Evolutionary conservation across 441 rosid species (phyloP), one percentile per base, ranked within the genome.

Genomic region (Eutrema salsugineum): DNA sequence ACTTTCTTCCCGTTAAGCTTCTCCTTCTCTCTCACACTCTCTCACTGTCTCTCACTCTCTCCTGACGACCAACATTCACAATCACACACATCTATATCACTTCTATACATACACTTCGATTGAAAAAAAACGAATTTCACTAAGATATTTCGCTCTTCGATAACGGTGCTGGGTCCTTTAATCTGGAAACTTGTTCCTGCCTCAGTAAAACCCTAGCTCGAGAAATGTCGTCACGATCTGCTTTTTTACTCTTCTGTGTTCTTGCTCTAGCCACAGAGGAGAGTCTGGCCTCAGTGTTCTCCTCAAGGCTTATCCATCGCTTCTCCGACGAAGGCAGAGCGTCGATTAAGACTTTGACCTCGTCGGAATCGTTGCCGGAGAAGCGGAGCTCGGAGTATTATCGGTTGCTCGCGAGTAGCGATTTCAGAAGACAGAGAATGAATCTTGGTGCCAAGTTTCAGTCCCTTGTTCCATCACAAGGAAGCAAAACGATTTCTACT

Each of bases 391-490:
- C 71, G 20, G 86, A 86, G 77, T 88, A 92, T 72, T 86, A 85
- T 72, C 72, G 58, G 55, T 46, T 79, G 69, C 91, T 92, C 8
- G 46, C 82, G 12, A 78, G 66, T 51, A 79, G 77, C 63, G 96
- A 88, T 79, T 66, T 81, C 17, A 74, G 75, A 78, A 79, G 92
- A 82, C 93, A 90, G 84, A 83, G 80, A 70, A 81, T 91, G 92
- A 89, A 84, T 85, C 87, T 87, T 20, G 93, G 87, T 28, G 36
- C 87, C 50, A 83, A 75, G 70, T 78, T 70, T 74, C 78, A 77
- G 70, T 40, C 81, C 5, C 85, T 92, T 32, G 84, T 87, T 74
- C 94, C 96, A 73, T 86, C 91, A 17, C 81, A 90, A 79, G 98
- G 98, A 54, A 81, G 94, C 77, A 82, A 76, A 65, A 85, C 88